Evolutionary conservation across 2,329 filamentous ascomycete species (phyloP).

Genomic region (Penicillium sp.): DNA sequence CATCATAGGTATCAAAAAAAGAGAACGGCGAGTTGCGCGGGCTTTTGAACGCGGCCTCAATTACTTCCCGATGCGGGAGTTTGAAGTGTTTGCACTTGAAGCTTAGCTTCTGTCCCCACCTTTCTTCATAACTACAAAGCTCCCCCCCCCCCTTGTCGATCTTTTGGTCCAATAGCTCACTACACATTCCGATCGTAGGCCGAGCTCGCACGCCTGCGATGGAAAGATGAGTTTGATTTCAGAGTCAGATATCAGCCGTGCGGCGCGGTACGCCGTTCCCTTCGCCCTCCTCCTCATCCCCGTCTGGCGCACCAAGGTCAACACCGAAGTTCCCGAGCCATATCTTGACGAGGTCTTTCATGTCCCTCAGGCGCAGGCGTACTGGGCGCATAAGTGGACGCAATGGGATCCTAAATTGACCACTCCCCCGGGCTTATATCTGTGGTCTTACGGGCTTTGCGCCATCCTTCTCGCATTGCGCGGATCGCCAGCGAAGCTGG

Average conservation of each 20-base stretch:
- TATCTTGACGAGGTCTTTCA: constrained; percentile 57
- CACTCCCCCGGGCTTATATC: constrained; percentile 80
- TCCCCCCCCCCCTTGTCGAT: neutral
- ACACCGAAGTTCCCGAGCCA: constrained; percentile 48
- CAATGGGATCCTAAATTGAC: constrained; percentile 97
- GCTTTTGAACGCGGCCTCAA: constrained; percentile 4
- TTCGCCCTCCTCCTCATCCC: constrained; percentile 32
- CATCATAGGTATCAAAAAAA: neutral
- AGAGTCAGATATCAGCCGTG: constrained; percentile 29
- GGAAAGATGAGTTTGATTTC: constrained; percentile 27
- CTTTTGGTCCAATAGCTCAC: neutral
- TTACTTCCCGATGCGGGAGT: constrained; percentile 18
- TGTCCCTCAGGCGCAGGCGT: constrained; percentile 82
- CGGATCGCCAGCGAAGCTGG: constrained; percentile 28
- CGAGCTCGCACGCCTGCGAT: neutral
- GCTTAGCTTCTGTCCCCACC: constrained; percentile 9
- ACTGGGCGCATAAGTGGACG: constrained; percentile 66
- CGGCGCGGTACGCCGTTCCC: constrained; percentile 33
- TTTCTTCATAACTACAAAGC: constrained; percentile 1
- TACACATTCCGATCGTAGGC: neutral
- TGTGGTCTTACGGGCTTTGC: constrained; percentile 45
- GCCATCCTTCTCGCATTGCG: constrained; percentile 19
- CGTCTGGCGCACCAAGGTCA: constrained; percentile 43
- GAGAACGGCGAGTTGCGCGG: constrained; percentile 10
- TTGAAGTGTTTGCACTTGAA: constrained; percentile 30